These are phyloP conservation scores for Setaria viridis DNA, from an alignment of 202 grass and related monocot species.

Conservation along the genomic window DNA sequence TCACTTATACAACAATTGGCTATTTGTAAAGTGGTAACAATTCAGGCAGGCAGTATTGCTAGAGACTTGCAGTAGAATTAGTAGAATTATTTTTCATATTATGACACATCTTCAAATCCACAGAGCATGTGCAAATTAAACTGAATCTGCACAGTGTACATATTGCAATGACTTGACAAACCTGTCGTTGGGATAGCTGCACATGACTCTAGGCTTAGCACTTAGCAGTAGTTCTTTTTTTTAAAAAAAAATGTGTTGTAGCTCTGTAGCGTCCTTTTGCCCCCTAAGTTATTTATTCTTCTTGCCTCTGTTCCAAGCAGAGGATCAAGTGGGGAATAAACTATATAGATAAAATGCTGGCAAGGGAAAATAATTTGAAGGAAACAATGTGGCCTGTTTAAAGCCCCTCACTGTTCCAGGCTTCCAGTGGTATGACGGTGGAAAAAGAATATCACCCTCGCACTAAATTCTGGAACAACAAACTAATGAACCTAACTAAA, in stretches of 20 bases:
- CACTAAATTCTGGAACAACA: no score
- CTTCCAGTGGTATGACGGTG: no score
- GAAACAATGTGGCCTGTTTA: no score
- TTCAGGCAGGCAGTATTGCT: slow-evolving; percentile 17
- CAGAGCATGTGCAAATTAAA: slow-evolving; percentile 40
- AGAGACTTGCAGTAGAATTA: not conserved
- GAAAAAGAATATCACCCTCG: no score
- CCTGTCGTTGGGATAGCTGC: no score
- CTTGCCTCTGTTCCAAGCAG: slow-evolving; percentile 45
- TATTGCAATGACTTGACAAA: slow-evolving; percentile 31
- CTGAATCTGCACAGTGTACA: not conserved
- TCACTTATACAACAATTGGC: not conserved
- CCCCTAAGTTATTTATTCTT: slow-evolving; percentile 30
- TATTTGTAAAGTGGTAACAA: slow-evolving; percentile 4
- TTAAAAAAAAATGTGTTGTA: slow-evolving; percentile 12
- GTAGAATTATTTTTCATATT: slow-evolving; percentile 22
- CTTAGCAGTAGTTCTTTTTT: slow-evolving; percentile 14
- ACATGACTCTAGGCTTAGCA: slow-evolving; percentile 33
- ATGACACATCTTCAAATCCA: slow-evolving; percentile 30
- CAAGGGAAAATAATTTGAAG: no score
- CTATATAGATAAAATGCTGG: no score
- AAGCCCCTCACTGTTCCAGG: no score
- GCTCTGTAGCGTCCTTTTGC: slow-evolving; percentile 33
- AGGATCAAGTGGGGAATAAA: no score
- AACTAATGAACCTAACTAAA: no score